Percentiles rank a stretch among this genome's conserved stretches.
Evolutionary conservation across 192 early-diverging fungal genomes (phyloP).

Genomic region (Coemansia sp.): DNA sequence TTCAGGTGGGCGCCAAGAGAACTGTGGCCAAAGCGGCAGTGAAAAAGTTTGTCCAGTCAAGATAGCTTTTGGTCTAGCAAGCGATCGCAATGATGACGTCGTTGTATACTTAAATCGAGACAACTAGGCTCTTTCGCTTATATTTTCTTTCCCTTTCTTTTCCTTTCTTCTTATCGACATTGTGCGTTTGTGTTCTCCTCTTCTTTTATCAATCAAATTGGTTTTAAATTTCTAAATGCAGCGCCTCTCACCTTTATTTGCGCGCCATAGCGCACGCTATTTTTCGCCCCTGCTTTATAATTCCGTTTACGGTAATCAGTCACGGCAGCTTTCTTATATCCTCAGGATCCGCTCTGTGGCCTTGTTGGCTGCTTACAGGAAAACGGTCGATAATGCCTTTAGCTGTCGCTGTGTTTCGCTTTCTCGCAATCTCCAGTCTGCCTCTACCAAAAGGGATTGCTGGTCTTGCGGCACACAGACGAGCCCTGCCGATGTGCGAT

Average conservation of each 20-base stretch:
- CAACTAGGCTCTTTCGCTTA: neutral
- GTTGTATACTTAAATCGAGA: too few relatives aligned
- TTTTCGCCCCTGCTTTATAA: neutral
- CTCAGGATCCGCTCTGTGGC: neutral
- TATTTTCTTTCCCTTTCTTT: neutral
- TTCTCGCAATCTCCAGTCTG: neutral
- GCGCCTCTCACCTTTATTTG: neutral
- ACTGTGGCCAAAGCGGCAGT: slow-evolving; percentile 7
- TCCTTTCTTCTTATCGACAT: neutral
- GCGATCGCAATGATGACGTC: too few relatives aligned
- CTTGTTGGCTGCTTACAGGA: neutral
- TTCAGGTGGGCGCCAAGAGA: slow-evolving; percentile 11
- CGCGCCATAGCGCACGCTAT: neutral
- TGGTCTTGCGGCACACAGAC: slow-evolving; percentile 64
- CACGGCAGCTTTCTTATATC: neutral
- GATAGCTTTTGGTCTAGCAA: neutral
- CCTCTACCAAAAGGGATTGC: slow-evolving; percentile 46
- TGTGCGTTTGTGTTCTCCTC: neutral
- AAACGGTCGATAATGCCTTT: neutral
- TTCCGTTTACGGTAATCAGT: neutral
- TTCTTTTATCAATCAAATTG: neutral
- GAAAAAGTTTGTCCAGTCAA: neutral
- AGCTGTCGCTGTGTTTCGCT: neutral
- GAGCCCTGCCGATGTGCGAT: slow-evolving; percentile 54
- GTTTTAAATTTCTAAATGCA: neutral